A percentile compares a stretch with the other conserved stretches of the same genome.
These are phyloP conservation scores for Pinus tabuliformis DNA, from an alignment of 75 land plant species.

Conservation along the genomic window DNA sequence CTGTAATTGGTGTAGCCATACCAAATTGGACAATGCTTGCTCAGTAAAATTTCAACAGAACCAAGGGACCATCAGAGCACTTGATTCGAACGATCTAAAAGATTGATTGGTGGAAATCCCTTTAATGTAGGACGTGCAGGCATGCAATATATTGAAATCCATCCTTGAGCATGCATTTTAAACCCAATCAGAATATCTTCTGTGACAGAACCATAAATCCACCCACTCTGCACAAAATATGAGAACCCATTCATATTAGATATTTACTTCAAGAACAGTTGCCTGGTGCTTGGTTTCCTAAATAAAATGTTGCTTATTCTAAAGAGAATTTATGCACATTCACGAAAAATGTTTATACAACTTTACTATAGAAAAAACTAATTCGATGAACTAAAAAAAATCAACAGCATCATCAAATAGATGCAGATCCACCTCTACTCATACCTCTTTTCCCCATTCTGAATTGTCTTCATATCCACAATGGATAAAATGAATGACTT, in stretches of 20 bases:
- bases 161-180: conserved; percentile 88
- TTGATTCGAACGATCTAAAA: conserved; percentile 85
- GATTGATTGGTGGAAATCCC: conserved; percentile 90
- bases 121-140: conserved; percentile 81
- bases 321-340: not conserved
- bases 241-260: not conserved
- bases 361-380: not conserved
- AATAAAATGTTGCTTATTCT: not conserved
- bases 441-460: conserved; percentile 99
- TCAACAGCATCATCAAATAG: not conserved
- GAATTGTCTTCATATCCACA: conserved; percentile 98
- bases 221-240: conserved; percentile 61
- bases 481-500: conserved; percentile 97
- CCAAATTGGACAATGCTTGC: conserved; percentile 91
- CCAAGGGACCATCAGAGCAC: conserved; percentile 89
- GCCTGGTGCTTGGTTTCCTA: not conserved
- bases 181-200: conserved; percentile 93
- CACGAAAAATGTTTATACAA: not conserved
- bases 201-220: conserved; percentile 92
- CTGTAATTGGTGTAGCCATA: conserved; percentile 76
- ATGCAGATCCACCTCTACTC: not conserved
- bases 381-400: not conserved
- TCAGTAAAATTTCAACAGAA: conserved; percentile 77
- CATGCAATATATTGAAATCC: conserved; percentile 90
- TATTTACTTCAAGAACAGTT: too few species aligned